Evolutionary conservation across 2,329 filamentous ascomycete genomes (phyloP), one percentile per base, ranked within the genome.

Genomic region (Huntiella moniliformis): DNA sequence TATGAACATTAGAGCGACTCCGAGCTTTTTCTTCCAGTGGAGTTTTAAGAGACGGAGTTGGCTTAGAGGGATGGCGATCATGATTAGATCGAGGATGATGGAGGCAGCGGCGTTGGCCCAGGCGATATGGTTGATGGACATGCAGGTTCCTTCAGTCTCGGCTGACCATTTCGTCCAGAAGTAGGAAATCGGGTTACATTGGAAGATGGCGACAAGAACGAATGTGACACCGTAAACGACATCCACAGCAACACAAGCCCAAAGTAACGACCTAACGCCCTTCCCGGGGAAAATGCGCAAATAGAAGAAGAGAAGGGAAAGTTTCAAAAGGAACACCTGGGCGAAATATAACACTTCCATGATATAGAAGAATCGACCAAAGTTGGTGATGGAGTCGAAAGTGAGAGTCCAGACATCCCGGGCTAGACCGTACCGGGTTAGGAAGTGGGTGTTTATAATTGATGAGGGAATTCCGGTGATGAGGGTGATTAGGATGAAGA

Each of bases 161-260:
- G 63, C 64, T 37, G 68, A 64, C 70, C 70, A 74, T n/a, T 55
- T 56, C 0, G 56, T 61, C 71, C 71, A 75, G 52, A 65, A 67
- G 47, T 60, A 65, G 6, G 53, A 54, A 22, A 73, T 57, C 0
- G 70, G 70, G 13, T 48, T 55, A 56, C 69, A 72, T 49, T 68
- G 62, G 42, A 70, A 66, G 8, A 67, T 53, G 6, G 57, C 60
- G 2, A 60, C 54, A 4, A 68, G 38, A 28, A 62, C 51, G 48
- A 65, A 70, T 1, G 54, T 51, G 15, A 63, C 3, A 3, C 63
- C 62, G 50, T 57, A 63, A 0, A 57, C 5, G 1, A 55, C 35
- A 46, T 59, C 61, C 48, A 66, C 55, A 31, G 51, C 53, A 31
- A 67, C 53, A 0, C 63, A 63, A 11, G 46, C 58, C 56, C 58